These are phyloP conservation scores for Mimosa pudica DNA, from an alignment of 306 rosid genomes.

Conservation along the genomic window DNA sequence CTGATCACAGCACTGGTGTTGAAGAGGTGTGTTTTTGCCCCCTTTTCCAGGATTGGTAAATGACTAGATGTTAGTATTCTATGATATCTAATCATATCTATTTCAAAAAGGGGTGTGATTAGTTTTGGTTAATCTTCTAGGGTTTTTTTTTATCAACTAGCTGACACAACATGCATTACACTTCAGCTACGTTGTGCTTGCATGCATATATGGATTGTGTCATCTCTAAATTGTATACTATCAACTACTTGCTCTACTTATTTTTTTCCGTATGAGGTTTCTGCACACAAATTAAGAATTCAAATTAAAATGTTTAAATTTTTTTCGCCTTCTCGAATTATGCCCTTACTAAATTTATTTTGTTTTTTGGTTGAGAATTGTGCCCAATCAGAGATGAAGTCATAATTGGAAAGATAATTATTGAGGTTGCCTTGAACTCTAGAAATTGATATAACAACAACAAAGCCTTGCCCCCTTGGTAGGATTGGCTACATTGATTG, in stretches of 20 bases:
- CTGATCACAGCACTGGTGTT: conserved; percentile 62
- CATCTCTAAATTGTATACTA: not conserved
- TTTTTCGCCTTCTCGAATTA: not conserved
- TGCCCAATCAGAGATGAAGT: not conserved
- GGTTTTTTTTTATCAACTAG: no score
- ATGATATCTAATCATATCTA: not conserved
- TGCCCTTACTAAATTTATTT: not conserved
- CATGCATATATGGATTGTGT: conserved; percentile 12
- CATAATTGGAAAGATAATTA: not conserved
- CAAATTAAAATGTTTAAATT: not conserved
- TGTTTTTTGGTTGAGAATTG: not conserved
- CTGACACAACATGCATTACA: no score
- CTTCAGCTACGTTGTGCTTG: conserved; percentile 13
- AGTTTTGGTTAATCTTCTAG: conserved; percentile 5
- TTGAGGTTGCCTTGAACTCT: not conserved
- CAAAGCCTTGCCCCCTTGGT: no score
- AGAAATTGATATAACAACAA: no score
- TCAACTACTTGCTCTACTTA: not conserved
- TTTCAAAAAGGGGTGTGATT: not conserved
- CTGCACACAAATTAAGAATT: not conserved
- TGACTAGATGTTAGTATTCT: not conserved
- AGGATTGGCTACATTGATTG: no score
- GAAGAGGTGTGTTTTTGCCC: conserved; percentile 51
- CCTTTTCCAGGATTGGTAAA: not conserved
- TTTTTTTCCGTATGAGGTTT: not conserved